Evolutionary conservation across 495 filamentous ascomycete species (phyloP).

Genomic region (Trichoderma virens): DNA sequence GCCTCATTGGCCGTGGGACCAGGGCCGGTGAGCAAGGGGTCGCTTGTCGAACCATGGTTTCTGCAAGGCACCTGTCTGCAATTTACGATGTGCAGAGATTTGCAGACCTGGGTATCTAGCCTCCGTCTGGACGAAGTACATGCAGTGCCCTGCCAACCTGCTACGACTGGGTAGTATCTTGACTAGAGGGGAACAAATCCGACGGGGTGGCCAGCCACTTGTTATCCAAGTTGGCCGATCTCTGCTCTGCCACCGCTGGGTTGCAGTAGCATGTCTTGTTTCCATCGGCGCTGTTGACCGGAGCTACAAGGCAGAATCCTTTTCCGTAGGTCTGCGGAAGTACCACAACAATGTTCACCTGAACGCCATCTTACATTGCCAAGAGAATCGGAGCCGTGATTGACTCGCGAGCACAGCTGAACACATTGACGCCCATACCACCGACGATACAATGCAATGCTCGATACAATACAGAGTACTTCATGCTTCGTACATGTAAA

Average conservation of each 20-base stretch:
- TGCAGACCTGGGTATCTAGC: background rate
- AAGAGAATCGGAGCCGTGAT: background rate
- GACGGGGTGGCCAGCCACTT: background rate
- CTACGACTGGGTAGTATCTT: no score
- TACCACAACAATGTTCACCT: background rate
- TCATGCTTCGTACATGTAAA: background rate
- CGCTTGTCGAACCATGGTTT: background rate
- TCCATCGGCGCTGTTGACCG: background rate
- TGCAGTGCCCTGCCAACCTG: background rate
- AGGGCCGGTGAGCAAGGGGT: background rate
- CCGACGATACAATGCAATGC: background rate
- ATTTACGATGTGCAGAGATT: background rate
- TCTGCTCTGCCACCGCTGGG: background rate
- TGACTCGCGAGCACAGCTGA: background rate
- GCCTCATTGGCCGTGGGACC: background rate
- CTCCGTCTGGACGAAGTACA: background rate
- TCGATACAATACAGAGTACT: background rate
- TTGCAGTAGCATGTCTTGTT: background rate
- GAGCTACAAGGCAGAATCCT: background rate
- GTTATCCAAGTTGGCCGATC: no score
- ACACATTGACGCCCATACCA: no score
- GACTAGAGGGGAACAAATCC: background rate
- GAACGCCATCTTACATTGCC: background rate
- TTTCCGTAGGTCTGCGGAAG: background rate
- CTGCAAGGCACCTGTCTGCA: conserved; percentile 5